Evolutionary conservation across 805 yeast genomes (phyloP).

Genomic region (Maudiozyma saulgeensis): DNA sequence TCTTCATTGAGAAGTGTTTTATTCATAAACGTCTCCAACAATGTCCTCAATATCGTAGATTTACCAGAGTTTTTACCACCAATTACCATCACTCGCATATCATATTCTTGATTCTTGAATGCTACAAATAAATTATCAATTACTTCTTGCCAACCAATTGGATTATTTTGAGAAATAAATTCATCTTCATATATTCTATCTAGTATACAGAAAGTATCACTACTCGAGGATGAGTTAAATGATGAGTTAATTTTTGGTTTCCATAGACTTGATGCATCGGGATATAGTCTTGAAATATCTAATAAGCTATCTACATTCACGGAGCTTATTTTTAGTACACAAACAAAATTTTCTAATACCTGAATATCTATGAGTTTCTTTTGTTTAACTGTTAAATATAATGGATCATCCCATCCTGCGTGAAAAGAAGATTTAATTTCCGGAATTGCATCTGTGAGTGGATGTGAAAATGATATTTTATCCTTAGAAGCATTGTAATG

Average conservation of each 20-base stretch:
- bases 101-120: constrained; percentile 17
- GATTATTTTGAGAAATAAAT: constrained; percentile 12
- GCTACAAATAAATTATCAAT: constrained; percentile 17
- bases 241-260: constrained; percentile 6
- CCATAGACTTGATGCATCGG: constrained; percentile 20
- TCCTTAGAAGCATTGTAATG: constrained; percentile 25
- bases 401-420: constrained; percentile 27
- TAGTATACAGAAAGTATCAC: constrained; percentile 10
- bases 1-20: constrained; percentile 6
- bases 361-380: constrained; percentile 4
- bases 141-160: constrained; percentile 15
- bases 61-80: constrained; percentile 74
- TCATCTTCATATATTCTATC: constrained; percentile 4
- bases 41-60: constrained; percentile 52
- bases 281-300: constrained; percentile 10
- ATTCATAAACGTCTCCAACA: constrained; percentile 40
- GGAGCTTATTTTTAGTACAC: constrained; percentile 16
- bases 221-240: background rate
- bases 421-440: constrained; percentile 21
- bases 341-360: constrained; percentile 13
- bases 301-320: constrained; percentile 9
- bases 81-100: constrained; percentile 28
- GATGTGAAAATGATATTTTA: constrained; percentile 20
- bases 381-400: constrained; percentile 6
- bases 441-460: constrained; percentile 22